Evolutionary conservation across 331 rosid genomes (phyloP).

Genomic region (Erythrophleum ivorense): DNA sequence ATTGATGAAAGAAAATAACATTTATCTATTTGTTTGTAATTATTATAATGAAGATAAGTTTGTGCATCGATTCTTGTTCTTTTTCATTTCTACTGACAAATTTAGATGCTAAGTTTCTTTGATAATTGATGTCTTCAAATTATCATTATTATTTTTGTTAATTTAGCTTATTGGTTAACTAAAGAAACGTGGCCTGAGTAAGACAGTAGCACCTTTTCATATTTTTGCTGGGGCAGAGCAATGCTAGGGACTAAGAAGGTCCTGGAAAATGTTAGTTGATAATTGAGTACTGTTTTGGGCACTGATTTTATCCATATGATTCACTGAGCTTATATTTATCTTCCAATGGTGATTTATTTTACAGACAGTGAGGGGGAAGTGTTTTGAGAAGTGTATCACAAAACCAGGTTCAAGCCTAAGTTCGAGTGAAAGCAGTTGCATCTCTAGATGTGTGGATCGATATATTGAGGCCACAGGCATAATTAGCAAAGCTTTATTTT

Average conservation of each 20-base stretch:
- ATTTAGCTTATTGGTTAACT: background rate
- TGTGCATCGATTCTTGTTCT: background rate
- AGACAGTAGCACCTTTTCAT: slow-evolving; percentile 4
- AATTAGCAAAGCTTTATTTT: slow-evolving; percentile 75
- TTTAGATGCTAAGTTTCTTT: too few species aligned
- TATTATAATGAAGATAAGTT: background rate
- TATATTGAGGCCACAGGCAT: slow-evolving; percentile 95
- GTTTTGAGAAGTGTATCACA: slow-evolving; percentile 89
- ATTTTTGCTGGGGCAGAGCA: background rate
- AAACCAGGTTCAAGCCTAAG: slow-evolving; percentile 93
- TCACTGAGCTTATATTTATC: background rate
- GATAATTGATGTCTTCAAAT: slow-evolving; percentile 13
- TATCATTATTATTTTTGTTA: background rate
- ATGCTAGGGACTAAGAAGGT: background rate
- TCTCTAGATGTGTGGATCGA: slow-evolving; percentile 94
- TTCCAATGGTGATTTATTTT: slow-evolving; percentile 29
- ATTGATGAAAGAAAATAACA: background rate
- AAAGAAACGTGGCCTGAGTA: background rate
- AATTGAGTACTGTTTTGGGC: background rate
- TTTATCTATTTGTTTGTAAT: background rate
- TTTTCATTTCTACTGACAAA: background rate
- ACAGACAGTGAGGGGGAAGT: slow-evolving; percentile 85
- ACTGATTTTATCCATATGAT: background rate
- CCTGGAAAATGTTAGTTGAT: background rate
- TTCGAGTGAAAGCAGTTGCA: slow-evolving; percentile 87